Base-by-base conservation (phyloP, 2,329 filamentous ascomycete species). In the Alternaria alternata region DNA sequence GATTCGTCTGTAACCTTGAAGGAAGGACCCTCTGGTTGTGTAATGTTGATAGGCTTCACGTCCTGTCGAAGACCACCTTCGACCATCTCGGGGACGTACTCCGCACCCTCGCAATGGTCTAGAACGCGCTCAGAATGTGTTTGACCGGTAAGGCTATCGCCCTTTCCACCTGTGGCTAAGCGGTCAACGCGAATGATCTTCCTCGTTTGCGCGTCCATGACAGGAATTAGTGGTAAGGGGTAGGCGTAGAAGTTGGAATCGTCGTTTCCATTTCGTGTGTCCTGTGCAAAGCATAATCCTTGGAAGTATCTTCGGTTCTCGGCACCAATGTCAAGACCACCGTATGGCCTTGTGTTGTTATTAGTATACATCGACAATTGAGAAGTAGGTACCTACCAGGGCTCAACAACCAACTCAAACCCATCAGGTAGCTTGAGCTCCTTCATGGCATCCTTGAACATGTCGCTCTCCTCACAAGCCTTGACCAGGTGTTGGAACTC, bases 21-120 rank as follows among this genome's bases (percentile, higher is more conserved):
- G 1, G 87, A 90, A 0, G 89, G 84, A 0, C 90, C 90, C 30
- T 91, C 86, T 0, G 87, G 87, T 64, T 94, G 91, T 1, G 87
- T 83, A 46, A 94, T 88, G 66, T 92, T 87, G 71, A 93, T 85
- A 5, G 90, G 90, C 77, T 91, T 92, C 16, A 82, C 69, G 55
- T 82, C 80, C 44, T 78, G 75, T 20, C 81, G 70, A 2, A 71
- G 61, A 5, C 77, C 80, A 8, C 76, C 74, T 5, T 71, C 62
- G 1, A 82, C 63, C 8, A 82, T 62, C 54, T 83, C 80, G 4
- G 76, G 73, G 44, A 79, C 72, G 64, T 87, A 88, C 62, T 88
- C 86, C 0, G 81, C 81, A 5, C 78, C 72, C 34, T 78, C 78
- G 72, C 84, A 87, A 67, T 87, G 85, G 57, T 84, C 73, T 36